Percentiles rank a stretch among this genome's conserved stretches.
phyloP scores from a whole-genome alignment of 192 early-diverging fungal species.

The Rhizoclosmatium globosum region DNA sequence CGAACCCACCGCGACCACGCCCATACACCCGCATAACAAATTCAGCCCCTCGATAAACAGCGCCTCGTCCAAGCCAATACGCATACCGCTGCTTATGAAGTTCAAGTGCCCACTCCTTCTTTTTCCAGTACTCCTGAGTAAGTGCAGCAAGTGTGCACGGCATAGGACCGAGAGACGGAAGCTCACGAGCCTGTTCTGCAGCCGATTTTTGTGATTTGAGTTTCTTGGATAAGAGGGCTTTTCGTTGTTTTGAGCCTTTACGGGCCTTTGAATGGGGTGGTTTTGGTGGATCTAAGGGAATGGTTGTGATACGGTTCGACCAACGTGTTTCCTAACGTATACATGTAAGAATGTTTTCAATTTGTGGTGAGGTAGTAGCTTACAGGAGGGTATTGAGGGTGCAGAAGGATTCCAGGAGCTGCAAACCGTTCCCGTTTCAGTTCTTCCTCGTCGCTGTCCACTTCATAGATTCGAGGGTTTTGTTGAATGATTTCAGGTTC shows the following conservation, averaged over 20 bases:
- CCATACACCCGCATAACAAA: neutral
- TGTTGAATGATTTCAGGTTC: neutral
- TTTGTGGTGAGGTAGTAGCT: neutral
- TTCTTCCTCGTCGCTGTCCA: constrained; percentile 22
- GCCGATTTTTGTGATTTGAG: neutral
- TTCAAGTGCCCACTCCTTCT: constrained; percentile 7
- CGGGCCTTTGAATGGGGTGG: constrained; percentile 9
- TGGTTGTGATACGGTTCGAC: neutral
- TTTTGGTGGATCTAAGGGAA: constrained; percentile 2
- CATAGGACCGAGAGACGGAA: neutral
- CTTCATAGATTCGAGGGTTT: constrained; percentile 10
- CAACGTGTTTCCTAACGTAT: neutral
- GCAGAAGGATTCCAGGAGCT: neutral
- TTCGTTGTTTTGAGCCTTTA: neutral
- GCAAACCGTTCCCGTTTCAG: neutral
- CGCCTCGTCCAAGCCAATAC: constrained; percentile 14
- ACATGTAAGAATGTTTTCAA: neutral
- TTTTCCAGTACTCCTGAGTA: neutral
- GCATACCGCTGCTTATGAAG: constrained; percentile 30
- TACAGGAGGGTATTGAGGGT: neutral
- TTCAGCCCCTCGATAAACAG: neutral
- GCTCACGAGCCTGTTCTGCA: neutral
- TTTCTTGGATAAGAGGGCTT: neutral
- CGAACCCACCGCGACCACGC: neutral
- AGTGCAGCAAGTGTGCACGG: neutral